Base-by-base conservation (phyloP, 106 monocot genomes). In the Phalaenopsis equestris region DNA sequence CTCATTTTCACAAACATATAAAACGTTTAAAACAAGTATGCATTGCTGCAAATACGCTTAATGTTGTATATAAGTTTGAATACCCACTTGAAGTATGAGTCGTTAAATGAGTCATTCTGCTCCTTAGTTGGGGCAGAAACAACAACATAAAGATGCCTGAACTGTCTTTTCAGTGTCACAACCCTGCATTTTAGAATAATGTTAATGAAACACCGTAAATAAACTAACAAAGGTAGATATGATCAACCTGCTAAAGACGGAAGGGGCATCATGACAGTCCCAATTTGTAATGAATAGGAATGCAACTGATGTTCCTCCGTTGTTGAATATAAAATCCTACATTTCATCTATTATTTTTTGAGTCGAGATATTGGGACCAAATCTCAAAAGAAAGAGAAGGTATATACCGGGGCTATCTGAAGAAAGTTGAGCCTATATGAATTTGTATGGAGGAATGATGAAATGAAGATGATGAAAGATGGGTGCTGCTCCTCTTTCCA, bases 301-400 rank as follows among this genome's bases (percentile, higher is more conserved):
- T 17, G 98, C 98, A 0, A 99, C 93, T 1, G 98, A 94, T 67
- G 88, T 5, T 37, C 94, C 98, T 0, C 94, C 98, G 77, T 92
- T 94, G 84, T 99, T 99, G 91, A 99, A 89, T 45, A 99, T 94
- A 80, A 99, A 94, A 77, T 99, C 98, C 98, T 99, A 61, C 57
- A 86, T 39, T 11, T 10, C 73, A 30, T 4, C 2, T 64, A 42
- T 78, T 47, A 83, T 58, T 49, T 43, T 61, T 43, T 61, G 43
- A 47, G 16, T 1, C 75, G 39, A 4, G 6, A 56, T 1, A 9
- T 56, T 24, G 56, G 0, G 49, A 68, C 19, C 41, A 75, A 67
- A 77, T 55, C 30, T 30, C n/a, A 47, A 72, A 16, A 43, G n/a
- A 16, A 58, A 70, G 49, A 30, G 6, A 70, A 76, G 80, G 74